Evolutionary conservation across 192 early-diverging fungal genomes (phyloP).

Genomic region (Chytriomyces sp.): DNA sequence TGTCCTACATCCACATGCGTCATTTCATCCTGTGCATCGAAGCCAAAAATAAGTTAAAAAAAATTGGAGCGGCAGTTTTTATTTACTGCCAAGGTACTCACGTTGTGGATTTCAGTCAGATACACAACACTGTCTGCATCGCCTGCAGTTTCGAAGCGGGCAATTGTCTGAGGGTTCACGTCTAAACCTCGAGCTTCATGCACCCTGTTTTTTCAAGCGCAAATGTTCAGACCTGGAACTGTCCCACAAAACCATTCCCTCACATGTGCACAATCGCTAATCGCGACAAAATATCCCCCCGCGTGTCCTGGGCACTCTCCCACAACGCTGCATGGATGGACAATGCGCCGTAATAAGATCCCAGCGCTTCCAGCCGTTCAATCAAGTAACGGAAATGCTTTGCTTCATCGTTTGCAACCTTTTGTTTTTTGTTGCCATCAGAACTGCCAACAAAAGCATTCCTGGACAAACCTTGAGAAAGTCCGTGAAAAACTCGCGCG

Average conservation of each 20-base stretch:
- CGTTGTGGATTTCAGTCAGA: conserved; percentile 57
- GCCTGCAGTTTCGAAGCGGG: conserved; percentile 58
- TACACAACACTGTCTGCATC: conserved; percentile 59
- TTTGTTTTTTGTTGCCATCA: conserved; percentile 24
- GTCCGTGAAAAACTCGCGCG: conserved; percentile 48
- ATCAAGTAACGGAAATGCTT: conserved; percentile 63
- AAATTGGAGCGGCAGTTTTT: no score
- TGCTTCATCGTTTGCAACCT: conserved; percentile 69
- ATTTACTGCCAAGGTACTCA: no score
- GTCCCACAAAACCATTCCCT: no score
- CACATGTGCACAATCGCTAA: conserved; percentile 69
- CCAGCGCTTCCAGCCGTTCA: conserved; percentile 54
- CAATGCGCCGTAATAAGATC: conserved; percentile 59
- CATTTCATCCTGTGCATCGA: conserved; percentile 41
- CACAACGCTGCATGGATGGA: conserved; percentile 66
- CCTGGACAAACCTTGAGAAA: conserved; percentile 33
- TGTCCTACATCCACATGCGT: conserved; percentile 58
- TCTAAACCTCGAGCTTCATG: conserved; percentile 73
- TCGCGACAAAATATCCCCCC: conserved; percentile 50
- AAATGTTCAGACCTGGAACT: no score
- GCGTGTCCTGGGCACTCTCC: conserved; percentile 67
- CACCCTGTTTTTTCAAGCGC: conserved; percentile 28
- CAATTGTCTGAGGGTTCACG: conserved; percentile 70
- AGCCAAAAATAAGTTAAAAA: no score
- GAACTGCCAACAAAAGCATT: no score